Evolutionary conservation across 345 rosid genomes (phyloP).

Genomic region (Ceriops decandra): DNA sequence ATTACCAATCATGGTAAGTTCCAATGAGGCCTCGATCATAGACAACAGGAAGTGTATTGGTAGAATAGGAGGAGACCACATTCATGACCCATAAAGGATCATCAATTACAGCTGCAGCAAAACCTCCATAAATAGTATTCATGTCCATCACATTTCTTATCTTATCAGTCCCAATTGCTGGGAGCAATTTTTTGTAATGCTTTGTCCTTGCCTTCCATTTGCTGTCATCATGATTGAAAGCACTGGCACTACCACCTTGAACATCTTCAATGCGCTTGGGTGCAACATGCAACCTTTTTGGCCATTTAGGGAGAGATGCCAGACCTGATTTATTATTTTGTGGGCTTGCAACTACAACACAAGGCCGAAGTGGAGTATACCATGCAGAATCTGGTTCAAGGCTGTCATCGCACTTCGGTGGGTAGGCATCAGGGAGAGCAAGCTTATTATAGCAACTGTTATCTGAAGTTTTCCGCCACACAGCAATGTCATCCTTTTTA

Average conservation of each 20-base stretch:
- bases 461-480: constrained; percentile 86
- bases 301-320: constrained; percentile 74
- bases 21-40: constrained; percentile 97
- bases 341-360: constrained; percentile 78
- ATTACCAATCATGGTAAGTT: constrained; percentile 88
- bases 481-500: constrained; percentile 89
- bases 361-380: constrained; percentile 91
- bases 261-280: constrained; percentile 73
- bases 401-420: constrained; percentile 91
- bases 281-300: constrained; percentile 61
- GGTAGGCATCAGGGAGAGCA: constrained; percentile 65
- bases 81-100: constrained; percentile 96
- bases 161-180: constrained; percentile 73
- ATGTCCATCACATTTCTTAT: constrained; percentile 96
- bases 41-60: constrained; percentile 75
- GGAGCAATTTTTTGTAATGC: constrained; percentile 83
- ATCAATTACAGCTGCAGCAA: constrained; percentile 69
- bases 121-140: constrained; percentile 95
- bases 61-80: constrained; percentile 78
- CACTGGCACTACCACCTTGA: constrained; percentile 56
- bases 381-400: constrained; percentile 97
- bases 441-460: constrained; percentile 62
- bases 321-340: constrained; percentile 56
- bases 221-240: constrained; percentile 72
- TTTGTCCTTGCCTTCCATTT: constrained; percentile 83